Evolutionary conservation across 2,329 filamentous ascomycete species (phyloP), one percentile per base, ranked within the genome.

Genomic region (Aspergillus terreus): DNA sequence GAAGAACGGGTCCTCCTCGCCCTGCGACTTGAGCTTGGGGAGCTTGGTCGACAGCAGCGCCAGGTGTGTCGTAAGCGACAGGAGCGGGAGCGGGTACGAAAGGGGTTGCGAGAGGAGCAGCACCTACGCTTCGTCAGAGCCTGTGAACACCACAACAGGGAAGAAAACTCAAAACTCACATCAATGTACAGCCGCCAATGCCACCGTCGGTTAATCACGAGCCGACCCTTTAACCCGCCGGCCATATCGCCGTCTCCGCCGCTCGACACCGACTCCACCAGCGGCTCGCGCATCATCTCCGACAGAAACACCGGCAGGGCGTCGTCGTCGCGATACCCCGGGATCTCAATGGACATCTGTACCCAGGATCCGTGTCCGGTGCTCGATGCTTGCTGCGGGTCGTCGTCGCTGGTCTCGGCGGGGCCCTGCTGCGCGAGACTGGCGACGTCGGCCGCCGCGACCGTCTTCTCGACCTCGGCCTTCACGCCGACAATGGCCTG

Each of bases 161-260:
- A 15, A 17, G 40, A n/a, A 21, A 40, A 48, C 50, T n/a, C 23
- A 46, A 30, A 46, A 38, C 88, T 66, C 71, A 96, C 92, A 73
- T 99, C 94, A 57, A 99, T 82, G 73, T 92, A 97, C 51, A 99
- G 71, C 74, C 92, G 90, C 94, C 94, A 99, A 78, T 97, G 92
- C 78, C 92, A 99, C 42, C 92, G 82, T 53, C 79, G 76, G 74
- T 96, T 97, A 69, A 99, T 96, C 71, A 85, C 87, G 65, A 99
- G 72, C 64, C 86, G 83, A 69, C 83, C 84, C 57, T 78, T 80
- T 55, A 86, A 65, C 2, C 86, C 71, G 85, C 87, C 30, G 84
- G 85, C 53, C 94, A 78, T 72, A 91, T 71, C 56, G 84, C 85
- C 78, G 92, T 90, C 56, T 78, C 89, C 54, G 1, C 44, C 68